Percentiles rank a stretch among this genome's conserved stretches.
These are phyloP conservation scores for Malassezia yamatoensis DNA, from an alignment of 1,284 basidiomycete species.

Conservation along the genomic window DNA sequence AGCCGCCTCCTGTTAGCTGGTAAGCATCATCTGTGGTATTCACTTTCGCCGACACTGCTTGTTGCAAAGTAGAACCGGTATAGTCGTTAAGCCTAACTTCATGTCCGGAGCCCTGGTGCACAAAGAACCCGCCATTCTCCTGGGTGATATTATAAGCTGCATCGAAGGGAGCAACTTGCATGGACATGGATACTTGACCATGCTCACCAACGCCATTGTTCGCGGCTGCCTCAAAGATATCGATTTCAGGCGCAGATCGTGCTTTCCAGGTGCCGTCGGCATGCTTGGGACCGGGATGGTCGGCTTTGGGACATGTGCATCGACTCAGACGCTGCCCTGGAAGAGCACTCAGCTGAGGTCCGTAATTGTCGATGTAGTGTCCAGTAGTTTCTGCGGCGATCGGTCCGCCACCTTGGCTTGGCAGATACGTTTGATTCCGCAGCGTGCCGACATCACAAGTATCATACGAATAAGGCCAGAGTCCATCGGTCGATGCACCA, in stretches of 20 bases:
- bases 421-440: conserved; percentile 35
- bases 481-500: conserved; percentile 57
- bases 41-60: conserved; percentile 39
- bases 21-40: conserved; percentile 32
- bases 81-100: conserved; percentile 24
- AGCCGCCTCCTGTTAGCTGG: conserved; percentile 21
- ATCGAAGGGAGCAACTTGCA: conserved; percentile 41
- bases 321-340: conserved; percentile 38
- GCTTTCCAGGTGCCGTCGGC: conserved; percentile 34
- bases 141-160: conserved; percentile 47
- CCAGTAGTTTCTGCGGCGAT: conserved; percentile 36
- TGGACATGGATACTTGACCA: conserved; percentile 34
- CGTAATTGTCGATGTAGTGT: conserved; percentile 29
- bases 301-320: conserved; percentile 35
- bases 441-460: conserved; percentile 42
- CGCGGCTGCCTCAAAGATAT: conserved; percentile 61
- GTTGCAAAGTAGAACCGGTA: conserved; percentile 39
- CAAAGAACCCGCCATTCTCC: conserved; percentile 28
- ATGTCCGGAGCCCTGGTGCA: not conserved
- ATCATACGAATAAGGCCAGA: conserved; percentile 50
- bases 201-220: conserved; percentile 19
- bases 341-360: conserved; percentile 29
- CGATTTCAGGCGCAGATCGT: conserved; percentile 74
- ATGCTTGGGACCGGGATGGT: conserved; percentile 40
- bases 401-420: conserved; percentile 29